These are phyloP conservation scores for Venturia oleaginea DNA, from an alignment of 2,329 filamentous ascomycete species.

Conservation along the genomic window DNA sequence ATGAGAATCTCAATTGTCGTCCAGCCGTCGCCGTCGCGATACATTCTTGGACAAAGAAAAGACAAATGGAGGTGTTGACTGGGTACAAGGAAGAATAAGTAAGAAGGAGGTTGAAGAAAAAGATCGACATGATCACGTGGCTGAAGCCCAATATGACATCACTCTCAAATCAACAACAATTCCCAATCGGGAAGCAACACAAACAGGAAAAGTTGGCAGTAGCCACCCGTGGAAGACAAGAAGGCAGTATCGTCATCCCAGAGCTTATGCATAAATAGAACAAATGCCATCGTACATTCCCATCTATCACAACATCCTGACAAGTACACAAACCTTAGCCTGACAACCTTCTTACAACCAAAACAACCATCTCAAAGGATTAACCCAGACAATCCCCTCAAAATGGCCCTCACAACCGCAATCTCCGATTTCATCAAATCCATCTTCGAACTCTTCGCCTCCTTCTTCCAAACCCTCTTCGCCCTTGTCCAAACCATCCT, in stretches of 20 bases:
- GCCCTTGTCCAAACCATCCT: slow-evolving; percentile 28
- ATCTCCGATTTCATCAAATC: slow-evolving; percentile 33
- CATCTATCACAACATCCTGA: neutral
- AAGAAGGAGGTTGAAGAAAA: neutral
- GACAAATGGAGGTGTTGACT: too few species aligned
- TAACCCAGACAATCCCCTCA: neutral
- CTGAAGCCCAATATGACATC: neutral
- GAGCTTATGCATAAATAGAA: neutral
- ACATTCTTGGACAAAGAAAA: too few species aligned
- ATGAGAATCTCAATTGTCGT: too few species aligned
- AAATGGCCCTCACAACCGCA: slow-evolving; percentile 24
- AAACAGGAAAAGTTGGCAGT: neutral
- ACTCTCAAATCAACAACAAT: neutral
- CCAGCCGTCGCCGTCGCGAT: too few species aligned
- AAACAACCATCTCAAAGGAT: neutral
- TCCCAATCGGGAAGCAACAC: neutral
- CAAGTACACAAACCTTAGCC: neutral
- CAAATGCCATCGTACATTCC: neutral
- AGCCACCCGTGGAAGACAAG: neutral
- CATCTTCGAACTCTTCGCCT: slow-evolving; percentile 35
- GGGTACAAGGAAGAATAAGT: neutral
- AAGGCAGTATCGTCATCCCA: neutral
- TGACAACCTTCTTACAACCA: neutral
- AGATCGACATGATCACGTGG: neutral
- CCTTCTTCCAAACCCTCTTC: slow-evolving; percentile 29